These are phyloP conservation scores for Musa acuminata DNA, from an alignment of 176 grass and related monocot genomes.

Conservation along the genomic window DNA sequence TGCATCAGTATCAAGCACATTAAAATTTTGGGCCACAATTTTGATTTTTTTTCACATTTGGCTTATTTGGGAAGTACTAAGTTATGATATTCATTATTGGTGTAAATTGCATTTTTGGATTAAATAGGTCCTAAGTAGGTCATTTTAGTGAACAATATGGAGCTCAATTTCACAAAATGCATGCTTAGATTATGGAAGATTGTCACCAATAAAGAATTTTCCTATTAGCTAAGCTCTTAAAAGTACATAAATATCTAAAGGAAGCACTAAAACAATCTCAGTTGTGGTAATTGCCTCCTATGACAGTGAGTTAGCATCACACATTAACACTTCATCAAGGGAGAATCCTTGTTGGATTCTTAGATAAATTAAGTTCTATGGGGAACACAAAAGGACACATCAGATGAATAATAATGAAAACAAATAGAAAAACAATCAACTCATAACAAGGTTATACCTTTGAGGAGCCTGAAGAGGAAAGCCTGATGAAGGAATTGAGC, in stretches of 20 bases:
- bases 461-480: conserved; percentile 27
- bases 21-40: neutral
- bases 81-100: no score
- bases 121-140: no score
- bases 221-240: neutral
- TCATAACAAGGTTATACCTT: conserved; percentile 5
- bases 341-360: neutral
- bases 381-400: neutral
- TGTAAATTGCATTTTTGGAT: no score
- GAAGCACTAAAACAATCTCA: neutral
- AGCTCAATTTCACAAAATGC: neutral
- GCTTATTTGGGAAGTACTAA: no score
- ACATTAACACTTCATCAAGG: neutral
- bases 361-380: neutral
- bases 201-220: neutral
- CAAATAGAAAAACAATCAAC: neutral
- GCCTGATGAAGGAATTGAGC: conserved; percentile 15
- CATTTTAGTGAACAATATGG: no score
- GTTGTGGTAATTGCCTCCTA: neutral
- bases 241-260: neutral
- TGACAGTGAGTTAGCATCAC: neutral
- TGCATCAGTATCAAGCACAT: conserved; percentile 4
- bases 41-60: neutral
- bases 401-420: neutral
- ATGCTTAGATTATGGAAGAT: neutral